These are phyloP conservation scores for Chaetomium fimeti DNA, from an alignment of 495 filamentous ascomycete genomes.

Conservation along the genomic window DNA sequence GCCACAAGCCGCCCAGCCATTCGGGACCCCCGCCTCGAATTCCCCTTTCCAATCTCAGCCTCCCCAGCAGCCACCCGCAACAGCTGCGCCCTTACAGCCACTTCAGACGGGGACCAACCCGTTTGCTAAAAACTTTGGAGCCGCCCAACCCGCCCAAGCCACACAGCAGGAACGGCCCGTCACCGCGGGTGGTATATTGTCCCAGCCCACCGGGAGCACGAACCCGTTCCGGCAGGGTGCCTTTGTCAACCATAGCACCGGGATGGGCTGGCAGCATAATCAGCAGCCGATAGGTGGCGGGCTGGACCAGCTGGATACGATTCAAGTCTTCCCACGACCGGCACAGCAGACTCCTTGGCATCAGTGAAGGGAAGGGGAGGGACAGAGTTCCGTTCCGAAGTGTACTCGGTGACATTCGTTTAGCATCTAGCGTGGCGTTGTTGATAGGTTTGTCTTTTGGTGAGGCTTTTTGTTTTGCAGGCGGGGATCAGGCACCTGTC, in stretches of 20 bases:
- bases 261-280: constrained; percentile 78
- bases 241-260: constrained; percentile 84
- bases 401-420: constrained; percentile 19
- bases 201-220: constrained; percentile 79
- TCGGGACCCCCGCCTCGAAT: constrained; percentile 45
- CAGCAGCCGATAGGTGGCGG: constrained; percentile 84
- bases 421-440: constrained; percentile 36
- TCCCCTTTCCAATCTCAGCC: constrained; percentile 53
- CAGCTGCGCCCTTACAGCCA: constrained; percentile 52
- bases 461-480: constrained; percentile 11
- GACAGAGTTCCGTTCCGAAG: constrained; percentile 1
- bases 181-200: constrained; percentile 49
- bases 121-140: constrained; percentile 56
- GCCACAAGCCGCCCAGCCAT: constrained; percentile 51
- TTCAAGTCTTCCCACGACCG: constrained; percentile 84
- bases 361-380: constrained; percentile 34
- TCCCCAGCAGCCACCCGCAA: constrained; percentile 40
- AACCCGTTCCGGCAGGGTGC: constrained; percentile 91
- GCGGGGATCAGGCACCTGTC: neutral
- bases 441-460: constrained; percentile 20
- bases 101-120: constrained; percentile 70
- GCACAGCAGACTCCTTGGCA: constrained; percentile 57
- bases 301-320: constrained; percentile 72
- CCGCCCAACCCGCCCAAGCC: constrained; percentile 33
- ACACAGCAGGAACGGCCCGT: constrained; percentile 42